Base-by-base conservation (phyloP, 2,329 filamentous ascomycete species). In the Fusarium mangiferae region DNA sequence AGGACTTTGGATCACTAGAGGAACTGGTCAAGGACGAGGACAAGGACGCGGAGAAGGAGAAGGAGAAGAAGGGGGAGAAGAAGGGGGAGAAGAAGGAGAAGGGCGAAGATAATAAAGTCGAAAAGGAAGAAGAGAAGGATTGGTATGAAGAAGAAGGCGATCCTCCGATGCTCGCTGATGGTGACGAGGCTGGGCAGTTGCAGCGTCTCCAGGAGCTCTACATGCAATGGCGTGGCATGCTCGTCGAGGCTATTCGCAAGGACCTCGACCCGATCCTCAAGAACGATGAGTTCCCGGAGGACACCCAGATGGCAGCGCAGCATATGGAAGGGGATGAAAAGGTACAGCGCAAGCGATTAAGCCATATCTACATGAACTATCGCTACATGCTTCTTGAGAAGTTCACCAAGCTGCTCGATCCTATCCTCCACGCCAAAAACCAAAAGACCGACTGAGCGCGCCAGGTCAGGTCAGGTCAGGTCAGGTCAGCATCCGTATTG, bases 171-270 rank as follows among this genome's bases (percentile, higher is more conserved):
- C 57, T 69, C 13, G 65, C 44, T n/a, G 22, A 22, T 15, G 66
- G 60, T 17, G 52, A 66, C n/a, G 66, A 48, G 45, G 35, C 39
- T 14, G 44, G 42, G 30, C 70, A 73, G 35, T 38, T 59, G 12
- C 30, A 35, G 55, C 38, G 70, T 13, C 46, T 73, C 28, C 46
- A 41, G 24, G 24, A 44, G 24, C 70, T 73, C 22, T 73, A 73
- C 28, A 73, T 73, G 65, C 58, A 73, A 56, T 73, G 73, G 55
- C 70, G 70, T 35, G n/a, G 20, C 35, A 61, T 73, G 59, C 45
- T 73, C 12, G 70, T 55, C 41, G 15, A 49, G 26, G 9, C 49
- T 12, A 73, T 73, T 18, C 70, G 44, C 30, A 35, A 38, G 22
- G 36, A 73, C 20, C 70, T 73, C 49, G 70, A 73, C 41, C 66